Percentiles rank a stretch among this genome's conserved stretches.
Evolutionary conservation across 257 asterid genomes (phyloP).

Genomic region (Penstemon eatonii): DNA sequence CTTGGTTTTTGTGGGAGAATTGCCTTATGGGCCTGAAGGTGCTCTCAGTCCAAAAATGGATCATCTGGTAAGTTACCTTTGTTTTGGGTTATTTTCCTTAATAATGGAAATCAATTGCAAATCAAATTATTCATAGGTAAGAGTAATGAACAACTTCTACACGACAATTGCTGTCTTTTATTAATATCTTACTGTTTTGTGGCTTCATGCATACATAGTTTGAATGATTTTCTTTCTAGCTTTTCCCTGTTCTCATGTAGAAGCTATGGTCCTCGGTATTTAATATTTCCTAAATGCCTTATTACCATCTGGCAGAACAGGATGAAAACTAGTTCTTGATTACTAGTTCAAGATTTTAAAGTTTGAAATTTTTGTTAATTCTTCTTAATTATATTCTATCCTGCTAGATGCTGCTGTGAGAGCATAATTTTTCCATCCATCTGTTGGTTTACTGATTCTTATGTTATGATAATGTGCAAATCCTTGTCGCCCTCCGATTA

Average conservation of each 20-base stretch:
- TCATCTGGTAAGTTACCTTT: constrained; percentile 70
- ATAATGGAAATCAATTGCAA: constrained; percentile 12
- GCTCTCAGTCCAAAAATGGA: constrained; percentile 95
- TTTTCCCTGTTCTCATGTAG: constrained; percentile 1
- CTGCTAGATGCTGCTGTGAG: constrained; percentile 11
- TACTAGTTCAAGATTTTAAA: constrained; percentile 1
- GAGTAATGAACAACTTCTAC: constrained; percentile 3
- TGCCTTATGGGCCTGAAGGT: constrained; percentile 75
- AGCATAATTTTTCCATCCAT: constrained; percentile 19
- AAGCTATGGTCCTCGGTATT: constrained; percentile 6
- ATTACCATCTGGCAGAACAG: background rate
- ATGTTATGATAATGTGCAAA: constrained; percentile 2
- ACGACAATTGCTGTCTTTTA: background rate
- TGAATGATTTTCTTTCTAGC: constrained; percentile 11
- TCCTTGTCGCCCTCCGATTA: background rate
- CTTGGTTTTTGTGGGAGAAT: constrained; percentile 88
- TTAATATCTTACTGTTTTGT: background rate
- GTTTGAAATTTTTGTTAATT: constrained; percentile 13
- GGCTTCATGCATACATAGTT: background rate
- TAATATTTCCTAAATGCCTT: constrained; percentile 10
- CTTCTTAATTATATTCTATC: background rate
- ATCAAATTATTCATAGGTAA: constrained; percentile 2
- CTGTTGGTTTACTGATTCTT: background rate
- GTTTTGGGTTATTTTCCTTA: constrained; percentile 23
- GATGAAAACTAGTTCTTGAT: constrained; percentile 4